These are phyloP conservation scores for Saccharomyces hybrid DNA, from an alignment of 1,139 yeast genomes.

Conservation along the genomic window DNA sequence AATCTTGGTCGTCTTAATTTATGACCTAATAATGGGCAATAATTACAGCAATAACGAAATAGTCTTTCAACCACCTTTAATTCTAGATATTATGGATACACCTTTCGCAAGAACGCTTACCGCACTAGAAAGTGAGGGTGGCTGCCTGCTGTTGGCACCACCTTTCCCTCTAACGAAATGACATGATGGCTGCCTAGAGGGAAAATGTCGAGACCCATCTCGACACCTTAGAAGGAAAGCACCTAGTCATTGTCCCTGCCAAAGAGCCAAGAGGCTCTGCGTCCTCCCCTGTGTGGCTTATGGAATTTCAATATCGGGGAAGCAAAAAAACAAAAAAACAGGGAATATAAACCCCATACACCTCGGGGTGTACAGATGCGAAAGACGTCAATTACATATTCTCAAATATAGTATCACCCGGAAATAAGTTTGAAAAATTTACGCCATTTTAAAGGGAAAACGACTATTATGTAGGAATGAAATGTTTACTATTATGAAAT, in stretches of 20 bases:
- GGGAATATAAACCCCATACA: too few species aligned
- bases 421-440: neutral
- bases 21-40: neutral
- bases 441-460: neutral
- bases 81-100: neutral
- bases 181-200: neutral
- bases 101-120: neutral
- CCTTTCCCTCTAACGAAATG: neutral
- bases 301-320: too few species aligned
- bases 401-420: too few species aligned
- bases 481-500: too few species aligned
- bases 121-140: neutral
- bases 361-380: too few species aligned
- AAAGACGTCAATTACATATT: too few species aligned
- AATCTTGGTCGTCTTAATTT: conserved; percentile 21
- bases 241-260: neutral
- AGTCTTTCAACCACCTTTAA: neutral
- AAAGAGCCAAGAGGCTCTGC: neutral
- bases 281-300: neutral
- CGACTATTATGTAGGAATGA: too few species aligned
- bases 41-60: neutral
- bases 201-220: neutral
- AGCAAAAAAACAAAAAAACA: too few species aligned
- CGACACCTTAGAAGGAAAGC: neutral
- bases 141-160: neutral